These are phyloP conservation scores for Nakaseomyces delphensis DNA, from an alignment of 1,139 yeast species.

Conservation along the genomic window DNA sequence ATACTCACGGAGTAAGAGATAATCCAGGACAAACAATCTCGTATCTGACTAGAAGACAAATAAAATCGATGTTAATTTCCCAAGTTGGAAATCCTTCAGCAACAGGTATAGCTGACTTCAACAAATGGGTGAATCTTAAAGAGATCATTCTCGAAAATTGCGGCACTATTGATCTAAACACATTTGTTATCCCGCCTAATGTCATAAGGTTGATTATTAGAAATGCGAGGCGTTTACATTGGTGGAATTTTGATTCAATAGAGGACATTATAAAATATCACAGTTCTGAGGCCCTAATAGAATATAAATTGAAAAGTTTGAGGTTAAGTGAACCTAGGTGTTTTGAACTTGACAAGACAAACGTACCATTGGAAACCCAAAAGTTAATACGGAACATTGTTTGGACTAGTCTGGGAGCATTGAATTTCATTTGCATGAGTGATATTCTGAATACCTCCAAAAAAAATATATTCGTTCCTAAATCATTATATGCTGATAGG, in stretches of 20 bases:
- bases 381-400: constrained; percentile 2
- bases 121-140: constrained; percentile 26
- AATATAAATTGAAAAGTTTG: background rate
- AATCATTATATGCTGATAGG: constrained; percentile 15
- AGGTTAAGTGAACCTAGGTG: background rate
- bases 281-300: background rate
- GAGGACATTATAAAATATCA: background rate
- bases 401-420: constrained; percentile 11
- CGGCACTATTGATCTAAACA: constrained; percentile 21
- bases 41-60: constrained; percentile 20
- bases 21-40: constrained; percentile 25
- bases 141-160: constrained; percentile 14
- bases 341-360: background rate
- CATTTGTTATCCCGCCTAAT: constrained; percentile 18
- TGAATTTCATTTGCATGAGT: constrained; percentile 17
- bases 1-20: constrained; percentile 28
- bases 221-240: constrained; percentile 13
- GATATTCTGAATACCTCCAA: constrained; percentile 12
- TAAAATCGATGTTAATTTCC: constrained; percentile 14
- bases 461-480: constrained; percentile 17
- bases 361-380: background rate
- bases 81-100: constrained; percentile 13
- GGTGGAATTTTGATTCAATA: constrained; percentile 35
- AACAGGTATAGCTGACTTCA: constrained; percentile 13
- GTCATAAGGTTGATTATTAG: constrained; percentile 17